Percentiles rank a stretch among this genome's conserved stretches.
phyloP scores from a whole-genome alignment of 2,329 filamentous ascomycete genomes.

The Acrocalymma vagum region DNA sequence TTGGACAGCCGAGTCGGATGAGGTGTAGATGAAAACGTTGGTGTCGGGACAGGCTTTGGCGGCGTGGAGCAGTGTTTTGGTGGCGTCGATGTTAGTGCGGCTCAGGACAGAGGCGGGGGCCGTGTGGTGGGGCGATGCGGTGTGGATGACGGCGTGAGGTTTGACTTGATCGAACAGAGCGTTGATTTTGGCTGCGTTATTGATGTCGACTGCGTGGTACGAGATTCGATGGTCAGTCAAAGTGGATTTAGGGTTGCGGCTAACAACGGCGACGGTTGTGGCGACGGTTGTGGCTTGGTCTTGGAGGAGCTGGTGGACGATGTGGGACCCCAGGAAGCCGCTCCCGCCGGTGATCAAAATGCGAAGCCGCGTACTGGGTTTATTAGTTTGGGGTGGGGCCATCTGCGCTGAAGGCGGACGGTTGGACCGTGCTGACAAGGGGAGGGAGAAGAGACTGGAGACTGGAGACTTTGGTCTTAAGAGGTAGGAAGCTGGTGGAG shows the following conservation, averaged over 20 bases:
- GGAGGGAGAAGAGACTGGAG: no score
- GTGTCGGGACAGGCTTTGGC: slow-evolving; percentile 43
- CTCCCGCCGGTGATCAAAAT: slow-evolving; percentile 55
- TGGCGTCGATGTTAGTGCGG: slow-evolving; percentile 56
- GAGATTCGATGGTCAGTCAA: slow-evolving; percentile 40
- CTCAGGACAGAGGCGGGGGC: slow-evolving; percentile 41
- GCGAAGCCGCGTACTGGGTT: no score
- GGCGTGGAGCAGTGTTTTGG: slow-evolving; percentile 51
- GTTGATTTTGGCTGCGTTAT: slow-evolving; percentile 44
- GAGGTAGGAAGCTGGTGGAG: no score
- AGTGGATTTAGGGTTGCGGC: slow-evolving; percentile 45
- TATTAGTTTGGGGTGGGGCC: no score
- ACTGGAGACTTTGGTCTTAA: no score
- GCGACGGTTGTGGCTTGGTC: slow-evolving; percentile 46
- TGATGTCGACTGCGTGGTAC: slow-evolving; percentile 55
- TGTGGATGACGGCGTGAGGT: slow-evolving; percentile 56
- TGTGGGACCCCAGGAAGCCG: slow-evolving; percentile 57
- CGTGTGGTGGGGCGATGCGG: slow-evolving; percentile 49
- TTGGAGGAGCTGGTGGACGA: slow-evolving; percentile 51
- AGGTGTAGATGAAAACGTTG: slow-evolving; percentile 57
- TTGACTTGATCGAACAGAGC: slow-evolving; percentile 49
- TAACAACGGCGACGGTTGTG: slow-evolving; percentile 53
- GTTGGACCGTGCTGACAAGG: no score
- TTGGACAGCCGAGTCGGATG: slow-evolving; percentile 18
- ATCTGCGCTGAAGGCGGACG: no score